Evolutionary conservation across 176 grass and related monocot species (phyloP).

Genomic region (Elaeis guineensis): DNA sequence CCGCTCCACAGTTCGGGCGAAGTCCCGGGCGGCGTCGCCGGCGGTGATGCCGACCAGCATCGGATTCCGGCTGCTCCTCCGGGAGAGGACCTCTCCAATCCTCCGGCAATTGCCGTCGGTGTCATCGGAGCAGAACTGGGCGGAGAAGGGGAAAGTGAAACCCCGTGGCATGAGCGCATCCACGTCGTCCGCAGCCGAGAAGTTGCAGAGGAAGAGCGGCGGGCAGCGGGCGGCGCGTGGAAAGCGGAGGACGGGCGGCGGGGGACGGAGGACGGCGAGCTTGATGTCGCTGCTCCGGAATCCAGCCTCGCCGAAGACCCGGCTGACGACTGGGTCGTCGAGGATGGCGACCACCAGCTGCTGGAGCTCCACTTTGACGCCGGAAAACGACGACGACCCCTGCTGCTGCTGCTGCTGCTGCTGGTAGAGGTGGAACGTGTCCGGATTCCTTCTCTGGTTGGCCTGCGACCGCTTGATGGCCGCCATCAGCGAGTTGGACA

Average conservation of each 20-base stretch:
- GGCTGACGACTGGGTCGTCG: conserved; percentile 86
- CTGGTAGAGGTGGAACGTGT: conserved; percentile 75
- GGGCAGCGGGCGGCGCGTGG: conserved; percentile 40
- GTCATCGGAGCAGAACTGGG: conserved; percentile 8
- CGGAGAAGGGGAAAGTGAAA: conserved; percentile 23
- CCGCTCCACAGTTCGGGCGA: conserved; percentile 28
- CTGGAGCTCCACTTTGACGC: conserved; percentile 73
- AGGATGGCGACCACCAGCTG: conserved; percentile 72
- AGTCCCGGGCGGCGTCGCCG: conserved; percentile 46
- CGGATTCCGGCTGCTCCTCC: conserved; percentile 46
- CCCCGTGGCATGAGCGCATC: conserved; percentile 20
- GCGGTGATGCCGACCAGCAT: conserved; percentile 86
- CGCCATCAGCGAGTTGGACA: conserved; percentile 89
- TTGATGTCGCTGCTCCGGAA: conserved; percentile 77
- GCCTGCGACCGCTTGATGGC: conserved; percentile 88
- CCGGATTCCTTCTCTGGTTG: conserved; percentile 60
- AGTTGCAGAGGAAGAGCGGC: conserved; percentile 86
- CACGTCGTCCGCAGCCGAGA: conserved; percentile 45
- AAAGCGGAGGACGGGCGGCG: conserved; percentile 40
- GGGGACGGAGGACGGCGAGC: conserved; percentile 61
- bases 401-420: conserved; percentile 14
- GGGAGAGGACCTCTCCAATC: conserved; percentile 63
- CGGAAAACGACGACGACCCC: conserved; percentile 23
- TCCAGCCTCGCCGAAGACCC: conserved; percentile 80
- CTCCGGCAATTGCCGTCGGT: conserved; percentile 51